A percentile compares a stretch with the other conserved stretches of the same genome.
phyloP scores from a whole-genome alignment of 805 yeast genomes.

The Wickerhamiella sergipiensis region DNA sequence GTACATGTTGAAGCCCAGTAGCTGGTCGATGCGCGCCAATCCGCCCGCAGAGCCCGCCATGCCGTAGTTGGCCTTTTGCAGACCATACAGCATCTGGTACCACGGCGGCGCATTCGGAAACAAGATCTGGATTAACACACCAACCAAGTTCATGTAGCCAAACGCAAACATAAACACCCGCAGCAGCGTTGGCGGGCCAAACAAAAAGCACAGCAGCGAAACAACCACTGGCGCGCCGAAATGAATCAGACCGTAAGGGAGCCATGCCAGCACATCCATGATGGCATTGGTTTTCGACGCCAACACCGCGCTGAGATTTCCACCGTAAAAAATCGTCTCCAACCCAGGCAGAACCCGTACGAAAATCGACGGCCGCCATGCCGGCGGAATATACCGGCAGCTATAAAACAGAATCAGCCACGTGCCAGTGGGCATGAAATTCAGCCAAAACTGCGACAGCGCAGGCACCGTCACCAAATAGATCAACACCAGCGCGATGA shows the following conservation, averaged over 20 bases:
- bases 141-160: constrained; percentile 84
- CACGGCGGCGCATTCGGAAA: constrained; percentile 98
- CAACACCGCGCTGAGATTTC: constrained; percentile 68
- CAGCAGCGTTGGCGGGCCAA: constrained; percentile 82
- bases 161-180: constrained; percentile 83
- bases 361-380: constrained; percentile 74
- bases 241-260: constrained; percentile 87
- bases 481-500: constrained; percentile 31
- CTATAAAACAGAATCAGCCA: constrained; percentile 79
- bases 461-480: constrained; percentile 50
- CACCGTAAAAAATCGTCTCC: constrained; percentile 87
- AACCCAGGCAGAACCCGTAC: constrained; percentile 82
- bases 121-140: constrained; percentile 66
- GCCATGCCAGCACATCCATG: constrained; percentile 81
- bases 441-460: constrained; percentile 70
- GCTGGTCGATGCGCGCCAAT: constrained; percentile 65
- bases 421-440: constrained; percentile 68
- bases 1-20: constrained; percentile 71
- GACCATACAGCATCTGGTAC: constrained; percentile 76
- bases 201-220: constrained; percentile 62
- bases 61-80: constrained; percentile 77
- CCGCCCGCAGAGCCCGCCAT: constrained; percentile 97
- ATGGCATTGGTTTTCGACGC: constrained; percentile 55
- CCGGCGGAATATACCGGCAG: constrained; percentile 57
- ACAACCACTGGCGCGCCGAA: constrained; percentile 83